Evolutionary conservation across 2,329 filamentous ascomycete genomes (phyloP).

Genomic region (Aspergillus fumigatus): DNA sequence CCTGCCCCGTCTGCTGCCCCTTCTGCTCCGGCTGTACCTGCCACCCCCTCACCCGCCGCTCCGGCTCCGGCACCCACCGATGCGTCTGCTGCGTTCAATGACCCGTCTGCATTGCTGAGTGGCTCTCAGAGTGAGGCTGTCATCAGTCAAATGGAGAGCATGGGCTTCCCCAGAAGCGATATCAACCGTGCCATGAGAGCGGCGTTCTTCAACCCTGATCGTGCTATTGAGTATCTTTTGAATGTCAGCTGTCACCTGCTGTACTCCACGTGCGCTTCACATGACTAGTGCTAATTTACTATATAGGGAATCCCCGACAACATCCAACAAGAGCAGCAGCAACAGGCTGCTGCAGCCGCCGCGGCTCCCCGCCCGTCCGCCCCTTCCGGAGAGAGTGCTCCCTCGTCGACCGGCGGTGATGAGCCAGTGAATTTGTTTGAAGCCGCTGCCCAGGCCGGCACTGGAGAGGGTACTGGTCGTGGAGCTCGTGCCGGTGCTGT

Average conservation of each 20-base stretch:
- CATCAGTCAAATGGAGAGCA: constrained; percentile 89
- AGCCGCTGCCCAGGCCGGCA: constrained; percentile 73
- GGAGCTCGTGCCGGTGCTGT: constrained; percentile 35
- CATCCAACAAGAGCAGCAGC: constrained; percentile 66
- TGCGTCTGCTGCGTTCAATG: constrained; percentile 50
- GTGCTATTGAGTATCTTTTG: constrained; percentile 92
- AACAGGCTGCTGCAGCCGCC: constrained; percentile 45
- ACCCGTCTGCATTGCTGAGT: constrained; percentile 79
- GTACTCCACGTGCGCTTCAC: background rate
- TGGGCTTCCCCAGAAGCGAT: constrained; percentile 86
- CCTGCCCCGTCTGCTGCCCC: constrained; percentile 50
- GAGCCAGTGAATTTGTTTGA: constrained; percentile 86
- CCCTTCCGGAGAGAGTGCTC: constrained; percentile 26
- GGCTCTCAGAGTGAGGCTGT: constrained; percentile 77
- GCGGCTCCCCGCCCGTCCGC: constrained; percentile 35
- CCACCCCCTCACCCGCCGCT: constrained; percentile 46
- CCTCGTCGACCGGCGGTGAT: constrained; percentile 43
- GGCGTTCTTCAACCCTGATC: constrained; percentile 94
- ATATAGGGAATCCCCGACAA: constrained; percentile 82
- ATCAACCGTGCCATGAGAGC: constrained; percentile 94
- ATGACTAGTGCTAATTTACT: background rate
- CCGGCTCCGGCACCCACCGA: constrained; percentile 36
- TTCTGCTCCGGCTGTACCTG: constrained; percentile 41
- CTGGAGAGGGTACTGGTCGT: constrained; percentile 41
- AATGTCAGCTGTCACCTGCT: constrained; percentile 55